Conservation (phyloP, 768 basidiomycete species). For the Mycena leptocephala region DNA sequence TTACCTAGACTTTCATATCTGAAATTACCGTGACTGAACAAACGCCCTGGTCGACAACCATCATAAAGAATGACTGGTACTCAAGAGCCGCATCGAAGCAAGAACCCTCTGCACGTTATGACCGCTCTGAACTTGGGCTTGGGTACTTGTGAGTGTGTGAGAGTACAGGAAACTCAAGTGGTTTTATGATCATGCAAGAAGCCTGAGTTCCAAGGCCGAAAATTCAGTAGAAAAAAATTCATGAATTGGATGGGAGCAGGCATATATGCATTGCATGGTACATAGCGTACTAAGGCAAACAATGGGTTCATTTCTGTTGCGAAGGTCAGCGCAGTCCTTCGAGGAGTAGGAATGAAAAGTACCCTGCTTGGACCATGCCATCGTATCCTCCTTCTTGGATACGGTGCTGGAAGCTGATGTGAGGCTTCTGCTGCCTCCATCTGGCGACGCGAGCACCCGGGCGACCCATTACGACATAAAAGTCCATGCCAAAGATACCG, state of each 20-base stretch:
- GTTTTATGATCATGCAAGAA: too few relatives aligned
- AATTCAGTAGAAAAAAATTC: too few relatives aligned
- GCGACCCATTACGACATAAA: slow-evolving; percentile 97
- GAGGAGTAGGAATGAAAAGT: slow-evolving; percentile 48
- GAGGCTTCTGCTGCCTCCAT: slow-evolving; percentile 91
- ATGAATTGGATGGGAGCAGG: slow-evolving; percentile 5
- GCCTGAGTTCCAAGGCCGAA: too few relatives aligned
- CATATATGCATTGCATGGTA: slow-evolving; percentile 40
- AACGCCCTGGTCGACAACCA: too few relatives aligned
- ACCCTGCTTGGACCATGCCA: slow-evolving; percentile 99
- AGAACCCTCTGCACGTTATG: too few relatives aligned
- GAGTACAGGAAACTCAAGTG: too few relatives aligned
- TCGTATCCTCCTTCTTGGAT: slow-evolving; percentile 97
- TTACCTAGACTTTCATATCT: too few relatives aligned
- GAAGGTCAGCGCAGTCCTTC: not conserved
- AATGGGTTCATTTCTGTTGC: slow-evolving; percentile 33
- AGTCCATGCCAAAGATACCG: slow-evolving; percentile 99
- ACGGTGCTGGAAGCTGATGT: slow-evolving; percentile 90
- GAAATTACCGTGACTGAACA: too few relatives aligned
- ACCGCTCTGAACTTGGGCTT: too few relatives aligned
- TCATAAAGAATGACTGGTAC: too few relatives aligned
- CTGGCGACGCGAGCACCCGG: slow-evolving; percentile 93
- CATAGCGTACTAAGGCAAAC: slow-evolving; percentile 24
- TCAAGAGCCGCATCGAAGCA: too few relatives aligned
- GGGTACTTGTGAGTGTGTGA: too few relatives aligned